Evolutionary conservation across 1,284 basidiomycete genomes (phyloP).

Genomic region (Cryptococcus floricola): DNA sequence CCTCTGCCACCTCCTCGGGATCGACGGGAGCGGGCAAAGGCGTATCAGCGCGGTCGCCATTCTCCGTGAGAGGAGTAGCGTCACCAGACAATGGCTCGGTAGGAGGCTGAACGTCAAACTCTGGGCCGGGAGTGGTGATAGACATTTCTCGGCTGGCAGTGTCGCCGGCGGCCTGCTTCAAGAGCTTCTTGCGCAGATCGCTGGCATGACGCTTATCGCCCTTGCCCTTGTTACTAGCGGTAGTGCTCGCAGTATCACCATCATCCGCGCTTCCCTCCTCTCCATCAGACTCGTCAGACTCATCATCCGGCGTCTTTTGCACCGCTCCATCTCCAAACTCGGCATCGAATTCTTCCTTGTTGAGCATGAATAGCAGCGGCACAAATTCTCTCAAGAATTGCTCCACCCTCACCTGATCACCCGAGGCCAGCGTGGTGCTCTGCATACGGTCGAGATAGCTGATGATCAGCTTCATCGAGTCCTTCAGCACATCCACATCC

Average conservation of each 20-base stretch:
- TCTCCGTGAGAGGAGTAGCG: conserved; percentile 29
- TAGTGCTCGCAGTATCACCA: conserved; percentile 51
- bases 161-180: conserved; percentile 55
- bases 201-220: conserved; percentile 53
- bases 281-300: conserved; percentile 43
- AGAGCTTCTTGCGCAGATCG: conserved; percentile 71
- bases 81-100: conserved; percentile 20
- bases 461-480: conserved; percentile 83
- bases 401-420: conserved; percentile 80
- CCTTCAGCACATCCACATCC: conserved; percentile 77
- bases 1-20: conserved; percentile 44
- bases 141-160: conserved; percentile 64
- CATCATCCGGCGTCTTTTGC: conserved; percentile 65
- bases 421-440: conserved; percentile 64
- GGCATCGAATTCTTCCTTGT: conserved; percentile 71
- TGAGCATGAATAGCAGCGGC: conserved; percentile 73
- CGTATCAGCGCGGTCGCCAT: conserved; percentile 34
- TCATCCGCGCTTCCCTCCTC: conserved; percentile 47
- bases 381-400: conserved; percentile 80
- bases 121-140: conserved; percentile 39
- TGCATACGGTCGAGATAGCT: conserved; percentile 79
- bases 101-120: conserved; percentile 20
- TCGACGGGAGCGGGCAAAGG: conserved; percentile 37
- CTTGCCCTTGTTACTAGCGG: conserved; percentile 29
- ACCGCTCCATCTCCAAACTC: conserved; percentile 62